Base-by-base conservation (phyloP, 208 protist genomes). In the Trypanosoma avium region DNA sequence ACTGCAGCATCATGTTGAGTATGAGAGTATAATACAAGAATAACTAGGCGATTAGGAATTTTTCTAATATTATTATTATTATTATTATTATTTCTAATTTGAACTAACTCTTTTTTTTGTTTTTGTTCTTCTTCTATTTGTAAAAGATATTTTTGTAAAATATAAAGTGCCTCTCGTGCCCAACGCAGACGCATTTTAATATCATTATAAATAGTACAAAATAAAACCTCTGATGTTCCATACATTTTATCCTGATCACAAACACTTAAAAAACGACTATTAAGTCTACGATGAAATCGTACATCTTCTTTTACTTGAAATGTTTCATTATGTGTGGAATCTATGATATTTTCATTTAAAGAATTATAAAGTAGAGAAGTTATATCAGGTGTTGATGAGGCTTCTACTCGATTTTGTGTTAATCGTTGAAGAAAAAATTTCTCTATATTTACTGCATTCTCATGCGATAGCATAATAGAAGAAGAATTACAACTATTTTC, bases 1-100 rank as follows among this genome's bases (percentile, higher is more conserved):
- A 88, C 80, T 4, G 77, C 70, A 8, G 21, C 40, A 4, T 36
- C 52, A 47, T 84, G 61, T 32, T 67, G 73, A n/a, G 77, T 81
- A 38, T 92, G 77, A 4, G 70, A 67, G 49, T 78, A 86, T 12
- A 67, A 55, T n/a, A 92, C 64, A 13, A 88, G 38, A 35, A 87
- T 81, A 9, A 86, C 68, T 12, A 82, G 57, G 7, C 63, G 60
- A 22, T 61, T 45, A 0, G 79, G 79, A 12, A 70, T 32, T 40
- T 30, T 30, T 36, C 1, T 26, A 29, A 9, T 7, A 10, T 4
- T 22, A n/a, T n/a, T n/a, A n/a, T n/a, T n/a, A n/a, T n/a, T n/a
- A n/a, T n/a, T n/a, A n/a, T n/a, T n/a, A n/a, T n/a, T n/a, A n/a
- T n/a, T n/a, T n/a, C n/a, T n/a, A n/a, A n/a, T 33, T 36, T 30